Evolutionary conservation across 176 grass and related monocot species (phyloP).

Genomic region (Ampelocalamus luodianensis): DNA sequence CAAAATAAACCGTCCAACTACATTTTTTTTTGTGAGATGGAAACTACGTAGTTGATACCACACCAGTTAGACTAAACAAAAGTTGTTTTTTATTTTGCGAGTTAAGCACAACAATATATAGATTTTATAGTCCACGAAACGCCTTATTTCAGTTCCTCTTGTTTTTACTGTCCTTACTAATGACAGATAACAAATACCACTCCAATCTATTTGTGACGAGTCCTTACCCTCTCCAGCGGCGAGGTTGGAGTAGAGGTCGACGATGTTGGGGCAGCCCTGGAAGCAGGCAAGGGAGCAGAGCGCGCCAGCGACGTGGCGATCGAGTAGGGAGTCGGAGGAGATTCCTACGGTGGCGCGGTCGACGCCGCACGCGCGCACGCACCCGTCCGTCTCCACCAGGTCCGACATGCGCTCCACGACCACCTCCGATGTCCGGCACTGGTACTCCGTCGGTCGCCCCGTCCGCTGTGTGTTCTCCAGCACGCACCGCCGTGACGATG

Average conservation of each 20-base stretch:
- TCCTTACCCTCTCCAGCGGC: slow-evolving; percentile 67
- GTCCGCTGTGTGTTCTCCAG: slow-evolving; percentile 59
- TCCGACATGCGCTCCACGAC: slow-evolving; percentile 45
- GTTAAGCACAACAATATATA: background rate
- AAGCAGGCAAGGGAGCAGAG: slow-evolving; percentile 64
- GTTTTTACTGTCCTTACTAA: too few relatives aligned
- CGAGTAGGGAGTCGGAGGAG: slow-evolving; percentile 77
- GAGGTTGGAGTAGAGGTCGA: slow-evolving; percentile 84
- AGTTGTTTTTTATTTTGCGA: too few relatives aligned
- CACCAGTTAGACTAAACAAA: too few relatives aligned
- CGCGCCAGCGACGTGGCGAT: slow-evolving; percentile 42
- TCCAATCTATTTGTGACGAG: too few relatives aligned
- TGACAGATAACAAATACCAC: too few relatives aligned
- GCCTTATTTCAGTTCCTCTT: too few relatives aligned
- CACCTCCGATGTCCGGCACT: slow-evolving; percentile 80
- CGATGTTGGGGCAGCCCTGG: slow-evolving; percentile 73
- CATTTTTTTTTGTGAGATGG: too few relatives aligned
- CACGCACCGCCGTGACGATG: slow-evolving; percentile 66
- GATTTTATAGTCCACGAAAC: too few relatives aligned
- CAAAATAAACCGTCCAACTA: background rate
- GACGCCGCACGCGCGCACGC: slow-evolving; percentile 66
- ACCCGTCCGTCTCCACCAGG: slow-evolving; percentile 55
- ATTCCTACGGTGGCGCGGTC: slow-evolving; percentile 68
- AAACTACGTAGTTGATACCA: too few relatives aligned
- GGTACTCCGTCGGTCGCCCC: slow-evolving; percentile 48